Base-by-base conservation (phyloP, 441 rosid species). In the Croton setiger region DNA sequence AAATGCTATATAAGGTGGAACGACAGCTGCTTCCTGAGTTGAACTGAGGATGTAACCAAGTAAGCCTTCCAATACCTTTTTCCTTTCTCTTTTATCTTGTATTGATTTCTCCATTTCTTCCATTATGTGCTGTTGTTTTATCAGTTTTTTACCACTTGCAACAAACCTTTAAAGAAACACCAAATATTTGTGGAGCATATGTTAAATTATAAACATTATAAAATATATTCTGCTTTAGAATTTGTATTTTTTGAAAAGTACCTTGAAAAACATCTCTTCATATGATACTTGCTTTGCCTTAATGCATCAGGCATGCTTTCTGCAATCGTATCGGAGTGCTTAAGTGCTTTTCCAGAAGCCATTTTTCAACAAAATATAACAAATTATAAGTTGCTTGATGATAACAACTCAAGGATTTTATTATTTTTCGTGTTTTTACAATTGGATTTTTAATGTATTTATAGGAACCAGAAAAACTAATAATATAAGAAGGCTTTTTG, bases 11-110 rank as follows among this genome's bases (percentile, higher is more conserved):
- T 72, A 74, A 8, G 98, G 97, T 52, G 97, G 96, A 66, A 88
- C 82, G 71, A 91, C 90, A 33, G 81, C 90, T 3, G 97, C 98
- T 67, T 93, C 98, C 95, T 81, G 91, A 60, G 93, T 90, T 72
- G 84, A 78, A 33, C 76, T 75, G 64, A 90, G 78, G 67, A 94
- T 88, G 81, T 88, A 89, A 72, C 97, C 96, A 66, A 93, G 88
- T 47, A 89, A 74, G 48, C 91, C 96, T 18, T 88, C 92, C 21
- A 88, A 70, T 69, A 91, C 82, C 75, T 82, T 83, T 65, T 66
- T 76, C 66, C 87, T 84, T 73, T 89, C 95, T 8, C 1, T 60
- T 68, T 78, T 63, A 73, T 88, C 96, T 62, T 82, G 88, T 18
- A 93, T 80, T 39, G 88, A 76, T 67, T 78, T 76, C 69, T 87